Percentiles rank a stretch among this genome's conserved stretches.
phyloP scores from a whole-genome alignment of 1,139 yeast species.

The Geotrichum phurueaensis region DNA sequence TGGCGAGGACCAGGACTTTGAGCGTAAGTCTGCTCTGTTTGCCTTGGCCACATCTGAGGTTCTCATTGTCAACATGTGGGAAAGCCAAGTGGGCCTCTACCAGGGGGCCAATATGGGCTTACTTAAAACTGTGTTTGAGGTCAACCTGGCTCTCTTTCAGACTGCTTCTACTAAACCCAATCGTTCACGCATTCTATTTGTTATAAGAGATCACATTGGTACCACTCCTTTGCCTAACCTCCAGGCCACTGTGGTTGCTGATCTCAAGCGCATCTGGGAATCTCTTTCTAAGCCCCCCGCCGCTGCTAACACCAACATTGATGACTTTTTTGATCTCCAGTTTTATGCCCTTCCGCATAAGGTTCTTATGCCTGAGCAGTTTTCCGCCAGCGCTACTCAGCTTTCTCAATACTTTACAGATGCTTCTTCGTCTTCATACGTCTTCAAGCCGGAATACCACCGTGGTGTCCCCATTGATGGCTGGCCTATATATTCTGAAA shows the following conservation, averaged over 20 bases:
- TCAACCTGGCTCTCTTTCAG: slow-evolving; percentile 75
- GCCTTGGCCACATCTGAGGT: slow-evolving; percentile 91
- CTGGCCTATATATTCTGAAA: slow-evolving; percentile 87
- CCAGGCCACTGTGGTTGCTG: slow-evolving; percentile 60
- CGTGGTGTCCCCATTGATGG: slow-evolving; percentile 90
- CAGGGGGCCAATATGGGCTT: slow-evolving; percentile 98
- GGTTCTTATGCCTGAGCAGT: slow-evolving; percentile 69
- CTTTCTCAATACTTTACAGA: slow-evolving; percentile 56
- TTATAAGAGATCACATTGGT: slow-evolving; percentile 87
- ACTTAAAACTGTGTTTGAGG: slow-evolving; percentile 92
- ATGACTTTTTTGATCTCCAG: slow-evolving; percentile 78
- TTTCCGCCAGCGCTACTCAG: slow-evolving; percentile 52
- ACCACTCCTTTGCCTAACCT: slow-evolving; percentile 75
- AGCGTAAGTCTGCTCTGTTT: slow-evolving; percentile 90
- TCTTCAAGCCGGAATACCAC: slow-evolving; percentile 69
- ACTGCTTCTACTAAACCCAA: slow-evolving; percentile 34
- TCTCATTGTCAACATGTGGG: slow-evolving; percentile 91
- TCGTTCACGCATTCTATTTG: slow-evolving; percentile 75
- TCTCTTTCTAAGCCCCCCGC: slow-evolving; percentile 60
- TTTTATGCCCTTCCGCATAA: slow-evolving; percentile 85
- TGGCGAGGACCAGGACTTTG: slow-evolving; percentile 98
- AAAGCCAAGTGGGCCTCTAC: slow-evolving; percentile 90
- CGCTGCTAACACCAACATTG: slow-evolving; percentile 45
- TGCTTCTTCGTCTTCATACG: slow-evolving; percentile 29
- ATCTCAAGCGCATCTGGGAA: slow-evolving; percentile 73